phyloP scores from a whole-genome alignment of 768 basidiomycete species.

The Suillus weaverae region DNA sequence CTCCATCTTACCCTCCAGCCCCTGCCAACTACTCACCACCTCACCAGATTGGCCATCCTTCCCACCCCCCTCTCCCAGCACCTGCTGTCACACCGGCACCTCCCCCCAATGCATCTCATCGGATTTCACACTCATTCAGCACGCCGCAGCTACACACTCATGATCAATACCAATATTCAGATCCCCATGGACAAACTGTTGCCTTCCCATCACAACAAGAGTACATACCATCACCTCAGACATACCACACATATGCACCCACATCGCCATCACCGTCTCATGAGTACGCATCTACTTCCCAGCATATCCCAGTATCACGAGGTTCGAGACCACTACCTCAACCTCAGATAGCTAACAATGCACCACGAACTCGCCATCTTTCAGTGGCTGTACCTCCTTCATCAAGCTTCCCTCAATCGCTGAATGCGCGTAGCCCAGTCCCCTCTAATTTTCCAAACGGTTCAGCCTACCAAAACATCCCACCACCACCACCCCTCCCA shows the following conservation, averaged over 20 bases:
- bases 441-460: slow-evolving; percentile 15
- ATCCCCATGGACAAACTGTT: slow-evolving; percentile 21
- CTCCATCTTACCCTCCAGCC: slow-evolving; percentile 21
- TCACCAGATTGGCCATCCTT: slow-evolving; percentile 18
- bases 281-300: slow-evolving; percentile 15
- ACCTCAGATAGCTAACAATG: slow-evolving; percentile 23
- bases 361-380: slow-evolving; percentile 31
- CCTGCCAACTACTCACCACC: slow-evolving; percentile 20
- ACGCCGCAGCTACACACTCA: slow-evolving; percentile 28
- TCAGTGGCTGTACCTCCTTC: slow-evolving; percentile 30
- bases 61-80: slow-evolving; percentile 14
- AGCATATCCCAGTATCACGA: slow-evolving; percentile 2
- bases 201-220: slow-evolving; percentile 26
- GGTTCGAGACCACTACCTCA: slow-evolving; percentile 35
- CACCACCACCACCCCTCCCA: slow-evolving; percentile 18
- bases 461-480: slow-evolving; percentile 19
- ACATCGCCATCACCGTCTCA: slow-evolving; percentile 27
- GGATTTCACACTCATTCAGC: slow-evolving; percentile 30
- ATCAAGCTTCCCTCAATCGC: slow-evolving; percentile 32
- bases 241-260: slow-evolving; percentile 19
- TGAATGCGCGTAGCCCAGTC: slow-evolving; percentile 10
- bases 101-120: slow-evolving; percentile 18
- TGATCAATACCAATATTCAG: slow-evolving; percentile 20
- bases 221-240: slow-evolving; percentile 29
- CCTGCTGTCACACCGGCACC: slow-evolving; percentile 15